Percentiles rank a stretch among this genome's conserved stretches.
Conservation (phyloP, 805 yeast genomes). For the Hanseniaspora singularis region DNA sequence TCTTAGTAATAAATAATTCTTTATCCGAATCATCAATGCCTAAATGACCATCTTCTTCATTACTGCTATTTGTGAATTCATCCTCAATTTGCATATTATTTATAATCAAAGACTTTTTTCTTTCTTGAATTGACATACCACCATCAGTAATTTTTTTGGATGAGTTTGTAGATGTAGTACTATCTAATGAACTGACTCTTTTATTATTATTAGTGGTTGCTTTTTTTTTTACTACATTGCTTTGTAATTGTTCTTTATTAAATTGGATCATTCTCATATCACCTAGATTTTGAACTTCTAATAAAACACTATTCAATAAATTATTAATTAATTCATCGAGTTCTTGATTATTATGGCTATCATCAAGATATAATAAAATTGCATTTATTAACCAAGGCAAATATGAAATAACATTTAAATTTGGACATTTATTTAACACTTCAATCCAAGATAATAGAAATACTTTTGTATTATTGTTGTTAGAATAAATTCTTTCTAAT, state of each 20-base stretch:
- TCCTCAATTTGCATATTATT: constrained; percentile 13
- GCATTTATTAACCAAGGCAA: constrained; percentile 80
- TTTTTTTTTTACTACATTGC: background rate
- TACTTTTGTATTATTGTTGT: constrained; percentile 84
- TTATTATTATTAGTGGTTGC: constrained; percentile 17
- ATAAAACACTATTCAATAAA: constrained; percentile 58
- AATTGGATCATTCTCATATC: constrained; percentile 46
- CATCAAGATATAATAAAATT: constrained; percentile 24
- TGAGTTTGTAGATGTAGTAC: background rate
- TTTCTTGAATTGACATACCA: constrained; percentile 23
- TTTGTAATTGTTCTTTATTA: background rate
- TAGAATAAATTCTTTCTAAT: constrained; percentile 80
- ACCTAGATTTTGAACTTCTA: constrained; percentile 67
- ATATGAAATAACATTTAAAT: constrained; percentile 72
- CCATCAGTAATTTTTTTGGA: constrained; percentile 1
- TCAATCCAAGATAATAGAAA: constrained; percentile 90
- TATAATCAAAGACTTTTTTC: constrained; percentile 22
- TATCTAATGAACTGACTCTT: constrained; percentile 17
- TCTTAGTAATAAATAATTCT: no score
- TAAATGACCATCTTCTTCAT: constrained; percentile 9
- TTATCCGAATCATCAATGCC: constrained; percentile 14
- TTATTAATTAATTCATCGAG: constrained; percentile 77
- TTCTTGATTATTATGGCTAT: constrained; percentile 40
- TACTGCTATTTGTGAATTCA: background rate
- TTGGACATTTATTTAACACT: constrained; percentile 85